Base-by-base conservation (phyloP, 1,284 basidiomycete species). In the Coniferiporia weirii region DNA sequence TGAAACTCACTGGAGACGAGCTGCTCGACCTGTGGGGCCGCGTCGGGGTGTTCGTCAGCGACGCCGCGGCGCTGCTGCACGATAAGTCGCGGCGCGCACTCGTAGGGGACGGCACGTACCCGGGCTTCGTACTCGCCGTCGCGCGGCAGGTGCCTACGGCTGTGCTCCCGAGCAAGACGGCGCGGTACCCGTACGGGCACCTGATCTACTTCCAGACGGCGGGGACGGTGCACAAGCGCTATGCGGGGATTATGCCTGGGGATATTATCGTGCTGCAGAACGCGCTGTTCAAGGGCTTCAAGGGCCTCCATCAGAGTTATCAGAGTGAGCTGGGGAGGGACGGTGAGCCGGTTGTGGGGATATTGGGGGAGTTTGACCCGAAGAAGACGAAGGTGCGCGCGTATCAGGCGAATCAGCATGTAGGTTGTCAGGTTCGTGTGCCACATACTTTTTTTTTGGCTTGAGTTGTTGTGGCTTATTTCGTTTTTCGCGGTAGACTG, bases 281-380 rank as follows among this genome's bases (percentile, higher is more conserved):
- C 56, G 91, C 89, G 55, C 87, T 84, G 69, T 77, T 98, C 67
- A 95, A 93, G 70, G 94, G 95, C 0, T 89, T 93, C 68, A 95
- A 93, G 71, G 85, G 87, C 0, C 70, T 96, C 54, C 81, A 87
- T 52, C 76, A 79, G 51, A 95, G 96, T 69, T 79, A 77, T 60
- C 81, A 82, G 76, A 74, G 75, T 68, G 79, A 84, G 4, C 82
- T 85, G 3, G 80, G 78, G 2, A 81, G 78, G n/a, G 75, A 75
- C 2, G 72, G 75, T n/a, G 81, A 84, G 58, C 82, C 85, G 3
- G 68, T 91, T 8, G 75, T 91, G 10, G 94, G 86, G 8, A 75
- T 97, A 35, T 82, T 96, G 35, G 79, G 78, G 49, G 94, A 95
- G 65, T 89, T 87, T 68, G 94, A 95, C 67, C 73, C 76, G 62